These are phyloP conservation scores for Pleodorina starrii DNA, from an alignment of 139 green algal species.

Conservation along the genomic window DNA sequence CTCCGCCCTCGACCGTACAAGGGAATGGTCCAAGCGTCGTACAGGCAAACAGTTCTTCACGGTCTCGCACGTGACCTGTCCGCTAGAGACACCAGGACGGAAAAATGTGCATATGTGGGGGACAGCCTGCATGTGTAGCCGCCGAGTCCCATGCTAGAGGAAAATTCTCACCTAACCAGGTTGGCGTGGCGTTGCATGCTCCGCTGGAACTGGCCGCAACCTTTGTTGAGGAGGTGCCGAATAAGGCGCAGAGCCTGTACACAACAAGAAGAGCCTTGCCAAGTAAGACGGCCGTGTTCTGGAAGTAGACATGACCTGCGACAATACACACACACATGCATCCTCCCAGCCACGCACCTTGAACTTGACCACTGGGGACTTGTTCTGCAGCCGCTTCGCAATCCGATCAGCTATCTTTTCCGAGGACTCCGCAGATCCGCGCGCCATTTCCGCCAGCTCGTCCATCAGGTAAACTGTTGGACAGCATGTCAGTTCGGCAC, in stretches of 20 bases:
- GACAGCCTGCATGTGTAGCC: too few species aligned
- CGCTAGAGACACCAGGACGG: too few species aligned
- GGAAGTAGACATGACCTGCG: background rate
- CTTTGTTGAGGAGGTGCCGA: constrained; percentile 78
- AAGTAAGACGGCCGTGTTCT: too few species aligned
- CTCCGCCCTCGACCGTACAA: too few species aligned
- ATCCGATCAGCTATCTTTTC: constrained; percentile 71
- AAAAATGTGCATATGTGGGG: too few species aligned
- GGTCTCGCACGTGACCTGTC: too few species aligned
- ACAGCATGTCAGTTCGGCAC: too few species aligned
- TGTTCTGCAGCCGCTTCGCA: constrained; percentile 67
- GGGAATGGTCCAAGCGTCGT: too few species aligned
- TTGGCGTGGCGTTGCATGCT: constrained; percentile 69
- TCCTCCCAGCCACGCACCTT: constrained; percentile 70
- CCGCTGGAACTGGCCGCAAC: constrained; percentile 74
- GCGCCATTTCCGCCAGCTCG: constrained; percentile 73
- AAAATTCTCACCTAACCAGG: constrained; percentile 58
- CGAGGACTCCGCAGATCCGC: constrained; percentile 56
- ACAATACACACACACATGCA: too few species aligned
- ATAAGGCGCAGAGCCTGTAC: constrained; percentile 81
- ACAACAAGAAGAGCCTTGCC: too few species aligned
- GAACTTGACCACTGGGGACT: constrained; percentile 79
- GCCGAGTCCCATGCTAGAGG: too few species aligned
- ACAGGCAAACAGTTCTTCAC: too few species aligned
- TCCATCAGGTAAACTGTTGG: constrained; percentile 87